A percentile compares a stretch with the other conserved stretches of the same genome.
phyloP scores from a whole-genome alignment of 768 basidiomycete species.

The Roridomyces roridus region DNA sequence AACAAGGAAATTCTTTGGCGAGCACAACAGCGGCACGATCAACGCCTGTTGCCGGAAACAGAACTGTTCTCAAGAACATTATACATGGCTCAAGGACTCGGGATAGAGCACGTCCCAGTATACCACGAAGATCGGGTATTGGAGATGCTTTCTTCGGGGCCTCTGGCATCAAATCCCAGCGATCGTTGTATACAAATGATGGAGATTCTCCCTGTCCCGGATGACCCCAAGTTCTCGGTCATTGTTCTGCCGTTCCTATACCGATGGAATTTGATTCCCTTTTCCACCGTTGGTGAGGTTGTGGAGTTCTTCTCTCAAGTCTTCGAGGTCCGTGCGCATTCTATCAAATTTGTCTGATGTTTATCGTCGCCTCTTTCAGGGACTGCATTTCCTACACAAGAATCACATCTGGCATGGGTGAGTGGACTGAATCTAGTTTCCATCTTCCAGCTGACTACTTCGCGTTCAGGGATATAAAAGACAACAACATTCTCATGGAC shows the following conservation, averaged over 20 bases:
- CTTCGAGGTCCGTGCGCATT: slow-evolving; percentile 30
- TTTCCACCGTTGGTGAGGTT: slow-evolving; percentile 36
- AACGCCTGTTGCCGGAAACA: too few species aligned
- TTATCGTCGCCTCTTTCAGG: slow-evolving; percentile 22
- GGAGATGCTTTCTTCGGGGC: slow-evolving; percentile 23
- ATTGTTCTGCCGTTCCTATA: slow-evolving; percentile 37
- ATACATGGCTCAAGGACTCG: slow-evolving; percentile 16
- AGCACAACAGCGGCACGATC: too few species aligned
- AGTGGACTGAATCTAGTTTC: not conserved
- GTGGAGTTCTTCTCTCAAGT: slow-evolving; percentile 35
- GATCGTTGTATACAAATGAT: slow-evolving; percentile 37
- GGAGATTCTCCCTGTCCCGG: slow-evolving; percentile 29
- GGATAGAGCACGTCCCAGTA: slow-evolving; percentile 23
- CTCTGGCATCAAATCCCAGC: slow-evolving; percentile 24
- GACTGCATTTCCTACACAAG: slow-evolving; percentile 38
- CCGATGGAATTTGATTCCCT: slow-evolving; percentile 19
- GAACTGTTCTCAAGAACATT: slow-evolving; percentile 24
- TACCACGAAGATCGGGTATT: not conserved
- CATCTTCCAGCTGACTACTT: not conserved
- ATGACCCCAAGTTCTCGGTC: slow-evolving; percentile 18
- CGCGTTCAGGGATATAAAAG: not conserved
- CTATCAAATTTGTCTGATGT: too few species aligned
- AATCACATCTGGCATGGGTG: slow-evolving; percentile 25
- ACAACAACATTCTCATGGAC: slow-evolving; percentile 4
- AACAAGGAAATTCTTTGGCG: too few species aligned